Conservation (phyloP, 2,329 filamentous ascomycete species). For the Scytalidium sp. region DNA sequence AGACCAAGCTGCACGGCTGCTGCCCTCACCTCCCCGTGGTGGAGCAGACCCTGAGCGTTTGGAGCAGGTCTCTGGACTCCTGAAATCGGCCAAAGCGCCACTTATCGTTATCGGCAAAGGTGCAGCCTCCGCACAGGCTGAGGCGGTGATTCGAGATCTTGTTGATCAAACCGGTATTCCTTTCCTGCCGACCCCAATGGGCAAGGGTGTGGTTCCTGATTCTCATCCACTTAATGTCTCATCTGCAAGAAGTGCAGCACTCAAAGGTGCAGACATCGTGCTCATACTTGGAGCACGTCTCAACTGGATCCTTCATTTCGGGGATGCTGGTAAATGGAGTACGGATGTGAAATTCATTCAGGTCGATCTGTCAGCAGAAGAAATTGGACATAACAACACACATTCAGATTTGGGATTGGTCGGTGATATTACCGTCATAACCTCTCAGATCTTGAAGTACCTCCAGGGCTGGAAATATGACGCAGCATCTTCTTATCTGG, state of each 20-base stretch:
- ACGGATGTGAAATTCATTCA: conserved; percentile 48
- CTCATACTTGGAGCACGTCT: conserved; percentile 51
- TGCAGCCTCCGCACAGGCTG: conserved; percentile 50
- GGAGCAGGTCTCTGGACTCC: conserved; percentile 36
- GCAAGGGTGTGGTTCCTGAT: conserved; percentile 54
- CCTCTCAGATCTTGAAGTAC: conserved; percentile 39
- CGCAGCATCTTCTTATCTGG: conserved; percentile 29
- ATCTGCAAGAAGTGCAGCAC: conserved; percentile 49
- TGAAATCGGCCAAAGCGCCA: conserved; percentile 46
- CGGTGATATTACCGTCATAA: conserved; percentile 48
- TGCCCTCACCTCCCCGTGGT: conserved; percentile 38
- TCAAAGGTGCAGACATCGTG: conserved; percentile 52
- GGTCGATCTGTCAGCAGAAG: conserved; percentile 50
- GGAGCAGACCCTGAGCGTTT: conserved; percentile 41
- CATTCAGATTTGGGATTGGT: conserved; percentile 45
- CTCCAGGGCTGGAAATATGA: conserved; percentile 43
- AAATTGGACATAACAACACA: conserved; percentile 52
- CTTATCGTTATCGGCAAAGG: conserved; percentile 54
- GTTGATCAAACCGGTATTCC: conserved; percentile 46
- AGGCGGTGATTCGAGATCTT: conserved; percentile 39
- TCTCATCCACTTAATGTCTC: conserved; percentile 50
- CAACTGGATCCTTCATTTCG: conserved; percentile 58
- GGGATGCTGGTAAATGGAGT: conserved; percentile 52
- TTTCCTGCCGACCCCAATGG: conserved; percentile 57
- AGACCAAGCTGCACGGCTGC: conserved; percentile 15